phyloP scores from a whole-genome alignment of 164 flowering plant genomes.

The Aristolochia contorta region DNA sequence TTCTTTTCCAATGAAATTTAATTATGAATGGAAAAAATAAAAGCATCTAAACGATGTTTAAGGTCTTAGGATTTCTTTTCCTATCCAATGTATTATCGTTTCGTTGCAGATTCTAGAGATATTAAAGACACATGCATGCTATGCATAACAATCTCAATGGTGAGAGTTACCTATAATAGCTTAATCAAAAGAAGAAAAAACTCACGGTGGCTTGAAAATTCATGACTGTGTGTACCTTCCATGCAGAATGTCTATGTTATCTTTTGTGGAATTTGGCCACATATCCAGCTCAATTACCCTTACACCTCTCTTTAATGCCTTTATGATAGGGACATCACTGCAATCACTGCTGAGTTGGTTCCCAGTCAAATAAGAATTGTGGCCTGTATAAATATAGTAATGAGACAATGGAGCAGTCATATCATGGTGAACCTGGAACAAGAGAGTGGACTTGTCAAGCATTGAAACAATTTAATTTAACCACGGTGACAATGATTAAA shows the following conservation, averaged over 20 bases:
- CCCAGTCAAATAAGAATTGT: constrained; percentile 84
- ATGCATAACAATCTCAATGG: too few species aligned
- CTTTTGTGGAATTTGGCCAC: constrained; percentile 70
- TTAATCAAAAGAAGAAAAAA: not conserved
- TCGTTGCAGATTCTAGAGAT: too few species aligned
- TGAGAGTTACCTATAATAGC: not conserved
- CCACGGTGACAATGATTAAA: too few species aligned
- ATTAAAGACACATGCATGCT: too few species aligned
- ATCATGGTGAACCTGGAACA: constrained; percentile 55
- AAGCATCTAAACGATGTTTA: too few species aligned
- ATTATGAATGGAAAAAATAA: too few species aligned
- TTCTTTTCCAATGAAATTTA: too few species aligned
- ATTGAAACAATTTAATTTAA: too few species aligned
- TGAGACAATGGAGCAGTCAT: constrained; percentile 80
- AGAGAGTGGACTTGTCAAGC: not conserved
- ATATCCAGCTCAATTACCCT: constrained; percentile 77
- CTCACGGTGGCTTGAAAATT: not conserved
- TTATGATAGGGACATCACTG: constrained; percentile 64
- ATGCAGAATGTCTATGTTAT: constrained; percentile 59
- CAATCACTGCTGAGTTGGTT: constrained; percentile 85
- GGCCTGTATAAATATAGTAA: constrained; percentile 82
- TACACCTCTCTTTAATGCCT: constrained; percentile 59
- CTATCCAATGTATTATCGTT: too few species aligned
- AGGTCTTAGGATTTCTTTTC: too few species aligned
- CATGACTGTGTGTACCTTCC: constrained; percentile 44